Evolutionary conservation across 371 early-diverging fungal species (phyloP).

Genomic region (Rhizopus sp.): DNA sequence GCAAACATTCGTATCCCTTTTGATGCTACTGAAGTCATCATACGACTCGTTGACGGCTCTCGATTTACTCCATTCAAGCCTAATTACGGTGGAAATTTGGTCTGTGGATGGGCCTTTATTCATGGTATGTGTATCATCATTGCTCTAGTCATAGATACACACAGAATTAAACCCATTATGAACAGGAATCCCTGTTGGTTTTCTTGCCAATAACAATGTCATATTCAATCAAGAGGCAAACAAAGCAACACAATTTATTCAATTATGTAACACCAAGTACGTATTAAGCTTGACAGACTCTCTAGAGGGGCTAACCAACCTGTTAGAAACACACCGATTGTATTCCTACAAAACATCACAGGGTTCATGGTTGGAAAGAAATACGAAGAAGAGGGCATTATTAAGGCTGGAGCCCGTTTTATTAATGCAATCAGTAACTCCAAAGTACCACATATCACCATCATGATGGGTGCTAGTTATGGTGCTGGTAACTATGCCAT

Average conservation of each 20-base stretch:
- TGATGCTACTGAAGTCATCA: constrained; percentile 71
- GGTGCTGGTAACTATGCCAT: constrained; percentile 87
- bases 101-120: constrained; percentile 70
- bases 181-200: constrained; percentile 68
- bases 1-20: constrained; percentile 69
- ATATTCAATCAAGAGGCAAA: constrained; percentile 73
- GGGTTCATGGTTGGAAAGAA: constrained; percentile 82
- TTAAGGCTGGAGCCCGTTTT: constrained; percentile 77
- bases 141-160: background rate
- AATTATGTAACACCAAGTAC: constrained; percentile 73
- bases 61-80: constrained; percentile 69
- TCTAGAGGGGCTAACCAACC: background rate
- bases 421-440: constrained; percentile 80
- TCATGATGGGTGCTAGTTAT: constrained; percentile 77
- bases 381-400: constrained; percentile 78
- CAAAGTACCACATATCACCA: constrained; percentile 72
- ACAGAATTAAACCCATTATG: background rate
- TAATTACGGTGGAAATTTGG: constrained; percentile 66
- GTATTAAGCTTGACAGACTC: background rate
- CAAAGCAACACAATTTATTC: constrained; percentile 80
- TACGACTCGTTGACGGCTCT: constrained; percentile 70
- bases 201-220: constrained; percentile 75
- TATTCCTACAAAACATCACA: constrained; percentile 77
- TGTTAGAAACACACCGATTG: constrained; percentile 60
- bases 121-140: constrained; percentile 38